Percentiles rank a stretch among this genome's conserved stretches.
Conservation (phyloP, 371 early-diverging fungal species). For the Blakeslea trispora region DNA sequence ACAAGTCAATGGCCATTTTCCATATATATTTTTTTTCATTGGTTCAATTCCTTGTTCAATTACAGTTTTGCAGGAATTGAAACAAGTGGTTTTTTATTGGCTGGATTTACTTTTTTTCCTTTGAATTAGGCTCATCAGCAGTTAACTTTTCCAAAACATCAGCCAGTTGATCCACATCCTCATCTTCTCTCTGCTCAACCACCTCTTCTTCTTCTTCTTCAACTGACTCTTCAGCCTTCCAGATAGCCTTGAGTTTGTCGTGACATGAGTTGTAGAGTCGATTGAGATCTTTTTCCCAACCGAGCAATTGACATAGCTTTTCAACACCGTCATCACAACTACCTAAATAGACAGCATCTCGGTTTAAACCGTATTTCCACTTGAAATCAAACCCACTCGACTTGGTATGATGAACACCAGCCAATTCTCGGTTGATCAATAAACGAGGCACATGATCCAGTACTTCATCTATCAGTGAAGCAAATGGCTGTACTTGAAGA, state of each 20-base stretch:
- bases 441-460: constrained; percentile 71
- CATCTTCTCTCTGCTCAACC: constrained; percentile 29
- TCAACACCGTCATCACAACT: constrained; percentile 81
- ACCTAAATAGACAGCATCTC: constrained; percentile 79
- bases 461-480: constrained; percentile 72
- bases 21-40: too few species aligned
- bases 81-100: too few species aligned
- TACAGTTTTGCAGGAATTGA: too few species aligned
- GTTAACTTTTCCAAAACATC: constrained; percentile 37
- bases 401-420: constrained; percentile 55
- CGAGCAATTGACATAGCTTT: constrained; percentile 46
- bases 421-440: constrained; percentile 85
- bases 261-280: constrained; percentile 32
- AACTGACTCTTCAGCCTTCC: constrained; percentile 42
- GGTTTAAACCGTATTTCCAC: constrained; percentile 61
- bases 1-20: too few species aligned
- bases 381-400: constrained; percentile 83
- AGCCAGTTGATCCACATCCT: constrained; percentile 37
- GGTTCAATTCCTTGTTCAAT: too few species aligned
- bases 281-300: constrained; percentile 52
- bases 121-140: not conserved
- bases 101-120: too few species aligned
- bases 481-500: constrained; percentile 88
- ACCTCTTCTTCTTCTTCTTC: constrained; percentile 39
- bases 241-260: constrained; percentile 47